Conservation (phyloP, 1,284 basidiomycete genomes). For the Malassezia slooffiae region DNA sequence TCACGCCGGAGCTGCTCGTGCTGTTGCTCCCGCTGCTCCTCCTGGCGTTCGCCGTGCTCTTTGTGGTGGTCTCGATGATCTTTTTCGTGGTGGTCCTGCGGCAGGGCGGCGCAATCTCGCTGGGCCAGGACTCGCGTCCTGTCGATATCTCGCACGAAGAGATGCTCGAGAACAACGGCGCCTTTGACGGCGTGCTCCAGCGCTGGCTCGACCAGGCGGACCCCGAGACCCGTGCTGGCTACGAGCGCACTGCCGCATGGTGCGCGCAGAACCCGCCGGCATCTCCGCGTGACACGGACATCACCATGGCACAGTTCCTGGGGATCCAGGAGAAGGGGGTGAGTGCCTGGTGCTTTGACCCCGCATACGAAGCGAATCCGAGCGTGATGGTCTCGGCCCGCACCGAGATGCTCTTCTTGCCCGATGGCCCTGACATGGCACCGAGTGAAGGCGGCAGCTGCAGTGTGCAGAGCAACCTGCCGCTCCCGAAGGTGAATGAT, state of each 20-base stretch:
- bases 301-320: constrained; percentile 44
- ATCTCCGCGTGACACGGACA: constrained; percentile 36
- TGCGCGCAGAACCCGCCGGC: constrained; percentile 25
- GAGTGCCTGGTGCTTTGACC: constrained; percentile 44
- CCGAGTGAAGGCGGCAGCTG: constrained; percentile 43
- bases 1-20: constrained; percentile 18
- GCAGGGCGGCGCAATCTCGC: constrained; percentile 47
- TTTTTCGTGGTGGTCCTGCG: constrained; percentile 31
- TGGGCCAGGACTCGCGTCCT: constrained; percentile 79
- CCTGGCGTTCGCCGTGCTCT: constrained; percentile 78
- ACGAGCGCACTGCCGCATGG: constrained; percentile 76
- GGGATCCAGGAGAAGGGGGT: constrained; percentile 47
- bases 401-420: constrained; percentile 45
- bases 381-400: constrained; percentile 41
- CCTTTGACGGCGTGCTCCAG: constrained; percentile 76
- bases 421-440: constrained; percentile 44
- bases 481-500: constrained; percentile 45
- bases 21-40: constrained; percentile 56
- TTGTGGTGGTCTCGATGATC: constrained; percentile 54
- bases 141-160: constrained; percentile 76
- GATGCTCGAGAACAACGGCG: constrained; percentile 65
- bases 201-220: constrained; percentile 79
- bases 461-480: constrained; percentile 43
- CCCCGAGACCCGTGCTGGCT: constrained; percentile 61
- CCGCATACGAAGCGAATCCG: constrained; percentile 43